Evolutionary conservation across 805 yeast genomes (phyloP).

Genomic region (Yarrowia sp.): DNA sequence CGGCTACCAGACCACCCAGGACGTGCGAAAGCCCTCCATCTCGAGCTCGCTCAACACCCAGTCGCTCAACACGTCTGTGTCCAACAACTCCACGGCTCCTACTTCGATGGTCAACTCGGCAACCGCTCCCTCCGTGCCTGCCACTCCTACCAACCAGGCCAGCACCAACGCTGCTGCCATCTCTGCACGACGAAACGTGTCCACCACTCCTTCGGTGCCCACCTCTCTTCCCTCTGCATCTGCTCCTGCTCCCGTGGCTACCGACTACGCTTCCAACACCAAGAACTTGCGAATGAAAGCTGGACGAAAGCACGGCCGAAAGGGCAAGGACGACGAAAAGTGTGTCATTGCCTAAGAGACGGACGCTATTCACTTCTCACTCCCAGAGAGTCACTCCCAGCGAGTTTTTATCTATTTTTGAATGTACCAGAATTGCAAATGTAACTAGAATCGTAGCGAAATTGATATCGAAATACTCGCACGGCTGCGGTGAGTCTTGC

Average conservation of each 20-base stretch:
- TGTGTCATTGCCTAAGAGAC: neutral
- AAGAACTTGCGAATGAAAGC: neutral
- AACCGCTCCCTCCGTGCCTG: neutral
- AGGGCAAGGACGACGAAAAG: conserved; percentile 26
- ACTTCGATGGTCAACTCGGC: neutral
- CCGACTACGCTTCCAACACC: neutral
- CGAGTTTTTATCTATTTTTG: neutral
- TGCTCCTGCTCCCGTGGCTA: neutral
- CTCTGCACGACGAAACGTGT: conserved; percentile 3
- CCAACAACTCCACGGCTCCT: conserved; percentile 15
- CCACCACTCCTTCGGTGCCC: conserved; percentile 3
- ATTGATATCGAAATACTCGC: neutral
- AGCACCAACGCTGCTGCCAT: neutral
- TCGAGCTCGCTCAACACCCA: neutral
- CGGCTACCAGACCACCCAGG: conserved; percentile 23
- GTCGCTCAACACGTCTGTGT: neutral
- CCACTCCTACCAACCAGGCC: neutral
- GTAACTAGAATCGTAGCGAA: too few species aligned
- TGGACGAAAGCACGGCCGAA: conserved; percentile 20
- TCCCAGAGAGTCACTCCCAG: too few species aligned
- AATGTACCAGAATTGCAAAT: too few species aligned
- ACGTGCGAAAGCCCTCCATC: conserved; percentile 9
- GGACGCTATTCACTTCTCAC: neutral
- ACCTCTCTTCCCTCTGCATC: neutral
- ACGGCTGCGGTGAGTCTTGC: too few species aligned